Conservation (phyloP, 2,329 filamentous ascomycete species). For the Nannizziopsis arthrosporioides region DNA sequence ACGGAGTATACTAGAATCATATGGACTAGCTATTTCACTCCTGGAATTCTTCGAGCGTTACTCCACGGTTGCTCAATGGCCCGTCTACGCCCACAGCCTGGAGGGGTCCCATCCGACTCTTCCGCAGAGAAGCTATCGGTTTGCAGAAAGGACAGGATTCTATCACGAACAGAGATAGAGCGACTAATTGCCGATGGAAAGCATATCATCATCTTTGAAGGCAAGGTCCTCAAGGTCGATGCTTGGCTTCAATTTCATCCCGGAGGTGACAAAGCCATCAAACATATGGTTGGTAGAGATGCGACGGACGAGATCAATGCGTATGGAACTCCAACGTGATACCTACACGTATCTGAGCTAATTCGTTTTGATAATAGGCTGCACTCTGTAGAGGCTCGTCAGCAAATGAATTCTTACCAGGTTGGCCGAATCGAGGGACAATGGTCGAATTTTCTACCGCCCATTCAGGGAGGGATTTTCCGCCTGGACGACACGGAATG, state of each 20-base stretch:
- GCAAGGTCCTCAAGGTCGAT: conserved; percentile 74
- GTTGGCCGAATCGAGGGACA: conserved; percentile 69
- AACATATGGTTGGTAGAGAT: conserved; percentile 87
- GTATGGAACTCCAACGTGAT: conserved; percentile 37
- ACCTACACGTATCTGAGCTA: conserved; percentile 11
- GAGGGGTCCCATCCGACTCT: background rate
- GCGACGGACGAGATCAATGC: conserved; percentile 88
- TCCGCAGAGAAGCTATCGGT: background rate
- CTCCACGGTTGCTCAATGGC: background rate
- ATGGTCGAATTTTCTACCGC: conserved; percentile 82
- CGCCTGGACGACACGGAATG: conserved; percentile 37
- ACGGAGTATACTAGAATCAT: too few relatives aligned
- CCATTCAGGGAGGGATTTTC: conserved; percentile 80
- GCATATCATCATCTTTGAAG: conserved; percentile 68
- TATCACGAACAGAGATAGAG: conserved; percentile 59
- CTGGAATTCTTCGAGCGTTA: too few relatives aligned
- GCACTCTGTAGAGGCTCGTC: conserved; percentile 65
- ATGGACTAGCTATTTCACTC: too few relatives aligned
- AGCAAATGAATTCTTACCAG: conserved; percentile 68
- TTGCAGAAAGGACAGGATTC: conserved; percentile 37
- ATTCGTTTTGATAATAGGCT: conserved; percentile 43
- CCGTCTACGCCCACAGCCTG: background rate
- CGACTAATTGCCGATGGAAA: conserved; percentile 70
- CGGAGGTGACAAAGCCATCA: conserved; percentile 79
- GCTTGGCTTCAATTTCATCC: conserved; percentile 83